phyloP scores from a whole-genome alignment of 768 basidiomycete species.

The Kwoniella pini region DNA sequence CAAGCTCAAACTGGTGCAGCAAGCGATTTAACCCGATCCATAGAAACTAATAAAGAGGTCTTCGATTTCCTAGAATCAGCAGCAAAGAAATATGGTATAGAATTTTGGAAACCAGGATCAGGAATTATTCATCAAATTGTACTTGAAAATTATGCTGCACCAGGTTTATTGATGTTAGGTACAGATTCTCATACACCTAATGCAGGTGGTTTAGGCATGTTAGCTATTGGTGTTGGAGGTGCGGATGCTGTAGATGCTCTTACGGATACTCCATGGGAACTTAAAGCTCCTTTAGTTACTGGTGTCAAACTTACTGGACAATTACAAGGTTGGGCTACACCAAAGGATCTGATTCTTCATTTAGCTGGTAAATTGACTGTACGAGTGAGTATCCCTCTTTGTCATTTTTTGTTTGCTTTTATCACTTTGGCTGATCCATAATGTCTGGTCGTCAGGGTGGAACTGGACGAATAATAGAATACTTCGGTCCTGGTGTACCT shows the following conservation, averaged over 20 bases:
- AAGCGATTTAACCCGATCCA: slow-evolving; percentile 72
- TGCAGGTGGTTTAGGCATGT: slow-evolving; percentile 91
- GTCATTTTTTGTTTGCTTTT: background rate
- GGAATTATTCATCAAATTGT: slow-evolving; percentile 89
- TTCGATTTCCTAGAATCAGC: slow-evolving; percentile 96
- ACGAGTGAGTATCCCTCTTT: slow-evolving; percentile 61
- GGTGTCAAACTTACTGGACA: slow-evolving; percentile 86
- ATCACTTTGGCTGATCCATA: background rate
- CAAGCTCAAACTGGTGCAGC: slow-evolving; percentile 88
- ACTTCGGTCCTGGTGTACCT: slow-evolving; percentile 89
- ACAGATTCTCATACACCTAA: slow-evolving; percentile 96
- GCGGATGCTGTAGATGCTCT: slow-evolving; percentile 93
- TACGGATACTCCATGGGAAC: slow-evolving; percentile 97
- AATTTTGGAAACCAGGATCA: slow-evolving; percentile 95
- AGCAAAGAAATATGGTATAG: slow-evolving; percentile 68
- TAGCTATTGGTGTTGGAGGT: slow-evolving; percentile 98
- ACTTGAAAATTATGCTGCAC: slow-evolving; percentile 94
- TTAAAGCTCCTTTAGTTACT: slow-evolving; percentile 79
- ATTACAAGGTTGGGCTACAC: slow-evolving; percentile 85
- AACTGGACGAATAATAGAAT: slow-evolving; percentile 92
- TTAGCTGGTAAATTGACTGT: slow-evolving; percentile 93
- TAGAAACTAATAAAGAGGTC: slow-evolving; percentile 88
- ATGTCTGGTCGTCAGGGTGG: too few species aligned
- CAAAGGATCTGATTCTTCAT: slow-evolving; percentile 94
- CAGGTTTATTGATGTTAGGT: slow-evolving; percentile 80